These are phyloP conservation scores for Aureobasidium pullulans DNA, from an alignment of 2,329 filamentous ascomycete species.

Conservation along the genomic window DNA sequence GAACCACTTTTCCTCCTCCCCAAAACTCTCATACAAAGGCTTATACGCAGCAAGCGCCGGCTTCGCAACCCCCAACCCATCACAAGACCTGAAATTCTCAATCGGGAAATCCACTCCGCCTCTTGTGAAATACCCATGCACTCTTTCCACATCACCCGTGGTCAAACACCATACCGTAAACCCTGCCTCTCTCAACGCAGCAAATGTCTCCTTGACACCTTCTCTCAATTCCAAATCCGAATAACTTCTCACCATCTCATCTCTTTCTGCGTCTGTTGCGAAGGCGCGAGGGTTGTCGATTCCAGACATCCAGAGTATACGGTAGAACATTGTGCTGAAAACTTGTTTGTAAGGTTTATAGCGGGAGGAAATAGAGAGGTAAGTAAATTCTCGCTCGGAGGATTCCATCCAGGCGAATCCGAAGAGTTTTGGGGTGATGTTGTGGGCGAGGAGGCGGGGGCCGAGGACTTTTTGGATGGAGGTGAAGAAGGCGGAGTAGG, in stretches of 20 bases:
- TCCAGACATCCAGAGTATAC: constrained; percentile 39
- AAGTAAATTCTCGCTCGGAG: constrained; percentile 45
- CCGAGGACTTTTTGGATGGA: constrained; percentile 38
- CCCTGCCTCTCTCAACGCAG: constrained; percentile 36
- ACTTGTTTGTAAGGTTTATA: constrained; percentile 39
- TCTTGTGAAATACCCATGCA: constrained; percentile 46
- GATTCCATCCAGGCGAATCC: constrained; percentile 42
- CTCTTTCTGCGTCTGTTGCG: constrained; percentile 37
- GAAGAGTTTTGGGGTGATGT: constrained; percentile 37
- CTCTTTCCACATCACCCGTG: constrained; percentile 43
- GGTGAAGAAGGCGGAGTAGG: constrained; percentile 38
- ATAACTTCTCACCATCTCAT: constrained; percentile 35
- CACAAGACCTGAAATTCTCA: constrained; percentile 47
- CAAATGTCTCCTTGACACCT: constrained; percentile 37
- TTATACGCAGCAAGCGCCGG: constrained; percentile 43
- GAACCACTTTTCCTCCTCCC: constrained; percentile 42
- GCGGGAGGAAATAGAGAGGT: constrained; percentile 37
- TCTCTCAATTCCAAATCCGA: constrained; percentile 27
- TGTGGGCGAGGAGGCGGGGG: constrained; percentile 30
- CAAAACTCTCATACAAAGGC: constrained; percentile 37
- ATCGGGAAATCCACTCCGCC: constrained; percentile 43
- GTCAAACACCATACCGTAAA: constrained; percentile 51
- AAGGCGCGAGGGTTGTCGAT: constrained; percentile 36
- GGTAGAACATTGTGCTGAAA: constrained; percentile 42
- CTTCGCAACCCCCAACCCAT: constrained; percentile 42